Percentiles rank a stretch among this genome's conserved stretches.
phyloP scores from a whole-genome alignment of 257 asterid species.

The Solanum etuberosum region DNA sequence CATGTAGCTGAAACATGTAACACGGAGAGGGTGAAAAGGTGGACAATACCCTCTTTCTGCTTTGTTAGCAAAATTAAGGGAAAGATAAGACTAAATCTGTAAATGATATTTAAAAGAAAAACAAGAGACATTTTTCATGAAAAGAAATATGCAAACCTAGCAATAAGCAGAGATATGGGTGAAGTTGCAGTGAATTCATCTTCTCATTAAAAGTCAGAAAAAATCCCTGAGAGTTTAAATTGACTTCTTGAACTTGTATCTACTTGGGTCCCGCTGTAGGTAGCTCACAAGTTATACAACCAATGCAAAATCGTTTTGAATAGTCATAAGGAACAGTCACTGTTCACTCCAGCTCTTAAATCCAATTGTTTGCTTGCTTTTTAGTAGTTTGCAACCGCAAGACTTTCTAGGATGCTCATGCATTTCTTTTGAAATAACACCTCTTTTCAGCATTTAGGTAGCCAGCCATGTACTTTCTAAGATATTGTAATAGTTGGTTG shows the following conservation, averaged over 20 bases:
- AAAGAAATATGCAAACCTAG: background rate
- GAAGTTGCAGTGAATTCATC: background rate
- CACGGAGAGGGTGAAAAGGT: background rate
- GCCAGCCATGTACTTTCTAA: background rate
- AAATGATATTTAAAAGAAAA: background rate
- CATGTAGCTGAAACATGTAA: background rate
- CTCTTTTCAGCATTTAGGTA: background rate
- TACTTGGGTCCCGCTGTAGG: background rate
- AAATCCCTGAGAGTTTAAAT: background rate
- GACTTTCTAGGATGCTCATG: background rate
- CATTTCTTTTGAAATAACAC: background rate
- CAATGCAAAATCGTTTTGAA: background rate
- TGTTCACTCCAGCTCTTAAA: background rate
- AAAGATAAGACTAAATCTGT: background rate
- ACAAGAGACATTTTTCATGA: background rate
- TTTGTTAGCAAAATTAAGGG: background rate
- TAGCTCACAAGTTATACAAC: background rate
- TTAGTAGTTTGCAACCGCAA: background rate
- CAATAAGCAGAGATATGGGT: background rate
- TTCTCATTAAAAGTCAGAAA: background rate
- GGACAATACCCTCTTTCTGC: background rate
- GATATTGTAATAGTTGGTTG: background rate
- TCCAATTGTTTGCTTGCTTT: background rate
- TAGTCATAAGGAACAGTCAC: background rate
- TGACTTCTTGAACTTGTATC: background rate